phyloP scores from a whole-genome alignment of 306 rosid species.

The Sindora glabra region DNA sequence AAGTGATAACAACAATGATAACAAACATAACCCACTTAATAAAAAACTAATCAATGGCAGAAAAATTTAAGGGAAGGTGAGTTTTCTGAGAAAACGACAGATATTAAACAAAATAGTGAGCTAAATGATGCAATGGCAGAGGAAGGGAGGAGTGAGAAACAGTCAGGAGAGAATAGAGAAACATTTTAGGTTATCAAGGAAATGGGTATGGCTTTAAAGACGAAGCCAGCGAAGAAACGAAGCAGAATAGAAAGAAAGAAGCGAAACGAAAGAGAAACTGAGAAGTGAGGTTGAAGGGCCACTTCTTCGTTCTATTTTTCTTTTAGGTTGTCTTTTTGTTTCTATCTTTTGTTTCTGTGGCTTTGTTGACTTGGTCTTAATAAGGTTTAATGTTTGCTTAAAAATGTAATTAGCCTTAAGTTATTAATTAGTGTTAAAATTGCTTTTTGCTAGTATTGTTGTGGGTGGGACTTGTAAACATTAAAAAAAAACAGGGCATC shows the following conservation, averaged over 20 bases:
- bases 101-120: not conserved
- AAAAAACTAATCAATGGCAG: not conserved
- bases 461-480: no score
- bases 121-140: conserved; percentile 2
- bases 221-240: not conserved
- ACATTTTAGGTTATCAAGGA: not conserved
- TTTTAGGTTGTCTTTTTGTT: not conserved
- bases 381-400: no score
- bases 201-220: not conserved
- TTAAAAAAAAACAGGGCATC: no score
- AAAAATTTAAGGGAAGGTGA: not conserved
- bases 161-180: no score
- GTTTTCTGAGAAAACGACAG: not conserved
- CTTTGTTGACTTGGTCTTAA: conserved; percentile 3
- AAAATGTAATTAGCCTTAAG: no score
- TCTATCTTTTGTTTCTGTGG: not conserved
- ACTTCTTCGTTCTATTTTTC: not conserved
- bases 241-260: not conserved
- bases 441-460: no score
- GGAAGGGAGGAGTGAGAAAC: not conserved
- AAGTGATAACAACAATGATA: not conserved
- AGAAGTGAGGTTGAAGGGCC: not conserved
- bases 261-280: not conserved
- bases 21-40: conserved; percentile 2
- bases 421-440: no score